These are phyloP conservation scores for Blepharisma japonicum DNA, from an alignment of 73 alveolate genomes.

Conservation along the genomic window DNA sequence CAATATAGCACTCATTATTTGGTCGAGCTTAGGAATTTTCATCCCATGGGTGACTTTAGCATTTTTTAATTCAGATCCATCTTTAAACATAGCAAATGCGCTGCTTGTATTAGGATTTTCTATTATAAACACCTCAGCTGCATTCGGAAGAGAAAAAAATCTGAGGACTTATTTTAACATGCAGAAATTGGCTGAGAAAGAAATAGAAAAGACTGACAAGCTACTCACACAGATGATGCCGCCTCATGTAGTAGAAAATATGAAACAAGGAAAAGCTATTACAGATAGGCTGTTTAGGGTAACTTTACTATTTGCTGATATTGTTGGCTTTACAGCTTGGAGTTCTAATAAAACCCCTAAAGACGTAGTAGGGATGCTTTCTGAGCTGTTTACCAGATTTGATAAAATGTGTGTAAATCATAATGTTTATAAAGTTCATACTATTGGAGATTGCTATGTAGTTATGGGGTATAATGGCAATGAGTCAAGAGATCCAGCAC, in stretches of 20 bases:
- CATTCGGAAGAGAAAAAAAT: neutral
- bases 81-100: neutral
- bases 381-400: constrained; percentile 86
- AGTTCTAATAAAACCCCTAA: constrained; percentile 82
- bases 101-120: neutral
- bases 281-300: constrained; percentile 86
- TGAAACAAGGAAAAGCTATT: constrained; percentile 55
- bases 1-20: neutral
- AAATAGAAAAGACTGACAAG: constrained; percentile 59
- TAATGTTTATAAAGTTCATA: constrained; percentile 72
- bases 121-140: constrained; percentile 5
- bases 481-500: constrained; percentile 61
- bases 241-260: constrained; percentile 64
- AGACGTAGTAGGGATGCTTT: constrained; percentile 85
- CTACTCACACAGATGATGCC: constrained; percentile 65
- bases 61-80: neutral
- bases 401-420: constrained; percentile 88
- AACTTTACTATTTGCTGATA: constrained; percentile 93
- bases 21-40: neutral
- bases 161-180: constrained; percentile 35
- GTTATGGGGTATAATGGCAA: constrained; percentile 71
- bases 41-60: constrained; percentile 7
- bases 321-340: constrained; percentile 74
- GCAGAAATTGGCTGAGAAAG: constrained; percentile 46
- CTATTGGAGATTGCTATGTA: constrained; percentile 82